Evolutionary conservation across 768 basidiomycete genomes (phyloP).

Genomic region (Lactarius pseudohatsudake): DNA sequence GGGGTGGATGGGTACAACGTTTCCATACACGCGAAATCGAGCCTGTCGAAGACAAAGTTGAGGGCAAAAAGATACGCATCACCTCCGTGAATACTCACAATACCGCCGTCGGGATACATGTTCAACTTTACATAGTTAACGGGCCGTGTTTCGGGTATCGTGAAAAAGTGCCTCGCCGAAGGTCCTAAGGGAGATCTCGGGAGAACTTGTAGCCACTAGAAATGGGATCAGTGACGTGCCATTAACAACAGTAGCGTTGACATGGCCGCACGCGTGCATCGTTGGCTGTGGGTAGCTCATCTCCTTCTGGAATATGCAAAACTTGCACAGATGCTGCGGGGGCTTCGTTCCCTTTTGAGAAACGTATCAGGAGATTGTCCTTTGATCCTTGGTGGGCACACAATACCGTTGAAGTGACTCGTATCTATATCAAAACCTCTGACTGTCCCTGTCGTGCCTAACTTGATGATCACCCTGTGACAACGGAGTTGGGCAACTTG

Average conservation of each 20-base stretch:
- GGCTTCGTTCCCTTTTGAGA: slow-evolving; percentile 75
- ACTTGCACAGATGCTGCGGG: slow-evolving; percentile 78
- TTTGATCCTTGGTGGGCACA: slow-evolving; percentile 13
- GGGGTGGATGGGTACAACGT: slow-evolving; percentile 66
- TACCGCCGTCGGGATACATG: slow-evolving; percentile 97
- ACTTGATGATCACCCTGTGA: slow-evolving; percentile 81
- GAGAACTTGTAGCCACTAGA: slow-evolving; percentile 79
- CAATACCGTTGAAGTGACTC: slow-evolving; percentile 82
- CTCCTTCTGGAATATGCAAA: slow-evolving; percentile 45
- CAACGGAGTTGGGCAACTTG: neutral
- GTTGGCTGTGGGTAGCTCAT: slow-evolving; percentile 41
- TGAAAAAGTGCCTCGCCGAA: slow-evolving; percentile 85
- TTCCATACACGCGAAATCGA: slow-evolving; percentile 88
- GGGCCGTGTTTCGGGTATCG: slow-evolving; percentile 50
- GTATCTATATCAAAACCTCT: slow-evolving; percentile 93
- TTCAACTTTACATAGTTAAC: slow-evolving; percentile 86
- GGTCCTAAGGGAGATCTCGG: slow-evolving; percentile 78
- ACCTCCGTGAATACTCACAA: slow-evolving; percentile 53
- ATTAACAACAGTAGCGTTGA: neutral
- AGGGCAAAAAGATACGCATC: slow-evolving; percentile 14
- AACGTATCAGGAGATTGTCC: neutral
- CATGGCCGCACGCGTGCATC: slow-evolving; percentile 52
- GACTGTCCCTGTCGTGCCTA: slow-evolving; percentile 75
- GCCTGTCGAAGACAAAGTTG: slow-evolving; percentile 51
- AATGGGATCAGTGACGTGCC: slow-evolving; percentile 8